phyloP scores from a whole-genome alignment of 164 flowering plant genomes.

The Chimonanthus salicifolius region DNA sequence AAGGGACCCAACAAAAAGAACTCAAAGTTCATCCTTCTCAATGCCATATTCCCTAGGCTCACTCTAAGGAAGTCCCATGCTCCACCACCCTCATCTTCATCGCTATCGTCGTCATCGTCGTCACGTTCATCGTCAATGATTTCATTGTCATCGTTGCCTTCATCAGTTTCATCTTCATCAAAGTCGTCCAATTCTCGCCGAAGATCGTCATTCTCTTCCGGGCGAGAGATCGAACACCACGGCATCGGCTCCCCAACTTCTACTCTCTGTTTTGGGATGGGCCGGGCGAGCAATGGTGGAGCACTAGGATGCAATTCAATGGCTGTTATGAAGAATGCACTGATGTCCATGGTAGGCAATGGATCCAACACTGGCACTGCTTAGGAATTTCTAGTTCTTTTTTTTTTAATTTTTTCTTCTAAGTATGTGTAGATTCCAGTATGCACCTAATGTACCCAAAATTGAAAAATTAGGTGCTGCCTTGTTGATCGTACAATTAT shows the following conservation, averaged over 20 bases:
- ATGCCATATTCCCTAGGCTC: slow-evolving; percentile 14
- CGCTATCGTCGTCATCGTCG: slow-evolving; percentile 8
- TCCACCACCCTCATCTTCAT: slow-evolving; percentile 17
- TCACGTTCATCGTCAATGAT: neutral
- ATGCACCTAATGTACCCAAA: too few relatives aligned
- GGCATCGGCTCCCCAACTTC: slow-evolving; percentile 20
- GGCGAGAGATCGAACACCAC: slow-evolving; percentile 4
- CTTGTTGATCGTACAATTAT: too few relatives aligned
- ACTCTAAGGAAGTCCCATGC: slow-evolving; percentile 11
- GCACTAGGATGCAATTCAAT: neutral
- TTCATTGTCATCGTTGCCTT: too few relatives aligned
- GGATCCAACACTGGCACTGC: slow-evolving; percentile 12
- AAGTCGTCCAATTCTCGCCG: neutral
- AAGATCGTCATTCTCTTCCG: slow-evolving; percentile 6
- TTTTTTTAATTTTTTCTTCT: too few relatives aligned
- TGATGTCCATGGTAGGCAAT: slow-evolving; percentile 21
- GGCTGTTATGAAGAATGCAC: slow-evolving; percentile 20
- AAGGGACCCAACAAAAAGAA: slow-evolving; percentile 19
- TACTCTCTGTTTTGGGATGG: slow-evolving; percentile 18
- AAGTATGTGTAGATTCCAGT: too few relatives aligned
- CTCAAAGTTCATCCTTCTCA: slow-evolving; percentile 17
- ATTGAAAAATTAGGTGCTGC: too few relatives aligned
- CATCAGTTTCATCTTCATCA: neutral
- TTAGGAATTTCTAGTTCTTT: too few relatives aligned
- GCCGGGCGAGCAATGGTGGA: too few relatives aligned